Evolutionary conservation across 2,329 filamentous ascomycete species (phyloP), one percentile per base, ranked within the genome.

Genomic region (Paraphaeosphaeria minitans): DNA sequence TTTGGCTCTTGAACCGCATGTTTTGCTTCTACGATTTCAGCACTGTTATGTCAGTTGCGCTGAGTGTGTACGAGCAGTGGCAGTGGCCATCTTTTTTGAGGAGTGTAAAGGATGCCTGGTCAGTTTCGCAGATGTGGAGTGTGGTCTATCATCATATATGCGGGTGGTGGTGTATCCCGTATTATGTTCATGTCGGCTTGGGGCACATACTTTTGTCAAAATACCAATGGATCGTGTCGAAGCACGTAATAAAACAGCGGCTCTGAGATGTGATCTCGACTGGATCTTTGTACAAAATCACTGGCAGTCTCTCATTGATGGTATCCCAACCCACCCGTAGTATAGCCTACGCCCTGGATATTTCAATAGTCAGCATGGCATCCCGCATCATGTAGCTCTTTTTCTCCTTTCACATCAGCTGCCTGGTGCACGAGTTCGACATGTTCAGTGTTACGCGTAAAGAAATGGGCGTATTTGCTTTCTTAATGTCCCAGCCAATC

Each of bases 131-230:
- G 29, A 41, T 62, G 41, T 60, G 50, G 53, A 56, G 42, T 37
- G 47, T 47, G 14, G 31, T 54, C 21, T 59, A 57, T n/a, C 51
- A 63, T 29, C 54, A 56, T 19, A 57, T 48, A 57, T 59, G 53
- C 48, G 53, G 31, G 55, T 55, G 48, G 56, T 56, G 55, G 29
- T 8, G 5, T 31, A 4, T 31, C 9, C 9, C 24, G 3, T 6
- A 27, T 27, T 27, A 4, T 3, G 24, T 27, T 27, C 24, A 27
- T 27, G 3, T 27, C 24, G n/a, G n/a, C n/a, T n/a, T n/a, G n/a
- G n/a, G n/a, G n/a, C n/a, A n/a, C n/a, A n/a, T n/a, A n/a, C n/a
- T n/a, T n/a, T n/a, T n/a, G n/a, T n/a, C n/a, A n/a, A n/a, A n/a
- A n/a, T n/a, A n/a, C n/a, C n/a, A n/a, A n/a, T n/a, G n/a, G n/a